Conservation (phyloP, 2,329 filamentous ascomycete species). For the Volutella citrinella region DNA sequence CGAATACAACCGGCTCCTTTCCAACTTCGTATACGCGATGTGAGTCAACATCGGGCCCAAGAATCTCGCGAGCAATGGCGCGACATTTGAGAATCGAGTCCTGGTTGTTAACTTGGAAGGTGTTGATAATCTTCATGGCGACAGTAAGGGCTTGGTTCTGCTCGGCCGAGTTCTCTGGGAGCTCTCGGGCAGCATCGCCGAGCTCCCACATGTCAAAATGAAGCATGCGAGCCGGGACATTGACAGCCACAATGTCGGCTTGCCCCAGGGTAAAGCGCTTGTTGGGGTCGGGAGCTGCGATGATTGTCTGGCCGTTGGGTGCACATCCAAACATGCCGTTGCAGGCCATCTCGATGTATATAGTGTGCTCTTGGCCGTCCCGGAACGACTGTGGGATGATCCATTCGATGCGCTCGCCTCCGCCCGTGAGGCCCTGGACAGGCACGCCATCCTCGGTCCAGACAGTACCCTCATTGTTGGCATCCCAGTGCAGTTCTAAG, state of each 20-base stretch:
- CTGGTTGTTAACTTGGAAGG: slow-evolving; percentile 77
- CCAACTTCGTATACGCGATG: slow-evolving; percentile 78
- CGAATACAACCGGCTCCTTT: slow-evolving; percentile 75
- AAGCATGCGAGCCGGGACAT: slow-evolving; percentile 77
- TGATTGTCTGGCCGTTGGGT: slow-evolving; percentile 70
- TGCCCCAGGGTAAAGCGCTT: slow-evolving; percentile 72
- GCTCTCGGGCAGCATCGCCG: slow-evolving; percentile 85
- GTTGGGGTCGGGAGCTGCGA: slow-evolving; percentile 86
- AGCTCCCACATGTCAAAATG: slow-evolving; percentile 97
- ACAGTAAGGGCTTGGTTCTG: slow-evolving; percentile 81
- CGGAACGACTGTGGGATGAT: slow-evolving; percentile 77
- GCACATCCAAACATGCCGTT: slow-evolving; percentile 98
- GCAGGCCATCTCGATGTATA: slow-evolving; percentile 98
- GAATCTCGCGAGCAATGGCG: slow-evolving; percentile 77
- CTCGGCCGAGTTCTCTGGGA: slow-evolving; percentile 84
- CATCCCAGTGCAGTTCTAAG: slow-evolving; percentile 96
- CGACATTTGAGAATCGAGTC: slow-evolving; percentile 77
- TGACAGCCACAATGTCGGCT: slow-evolving; percentile 86
- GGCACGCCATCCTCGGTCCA: slow-evolving; percentile 90
- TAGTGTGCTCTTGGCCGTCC: slow-evolving; percentile 80
- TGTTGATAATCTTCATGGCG: slow-evolving; percentile 84
- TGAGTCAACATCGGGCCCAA: slow-evolving; percentile 79
- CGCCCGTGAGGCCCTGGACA: slow-evolving; percentile 86
- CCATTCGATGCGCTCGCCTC: slow-evolving; percentile 88
- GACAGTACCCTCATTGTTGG: slow-evolving; percentile 88